A percentile compares a stretch with the other conserved stretches of the same genome.
These are phyloP conservation scores for Fusarium guadeloupense DNA, from an alignment of 2,329 filamentous ascomycete species.

Conservation along the genomic window DNA sequence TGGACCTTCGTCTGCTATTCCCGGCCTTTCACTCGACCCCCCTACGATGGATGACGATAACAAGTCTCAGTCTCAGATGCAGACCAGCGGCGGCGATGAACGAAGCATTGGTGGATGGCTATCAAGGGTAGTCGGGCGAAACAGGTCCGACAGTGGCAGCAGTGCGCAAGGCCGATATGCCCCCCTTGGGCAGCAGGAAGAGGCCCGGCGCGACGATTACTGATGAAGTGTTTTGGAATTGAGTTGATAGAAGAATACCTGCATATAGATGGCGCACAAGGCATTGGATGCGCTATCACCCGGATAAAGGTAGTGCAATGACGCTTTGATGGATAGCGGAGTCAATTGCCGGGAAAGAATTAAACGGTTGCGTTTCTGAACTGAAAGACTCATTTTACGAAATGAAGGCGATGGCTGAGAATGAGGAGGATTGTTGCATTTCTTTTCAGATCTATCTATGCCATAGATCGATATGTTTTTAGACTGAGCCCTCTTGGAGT, in stretches of 20 bases:
- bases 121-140: constrained; percentile 52
- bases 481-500: constrained; percentile 34
- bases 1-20: constrained; percentile 74
- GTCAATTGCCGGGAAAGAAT: constrained; percentile 17
- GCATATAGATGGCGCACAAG: constrained; percentile 52
- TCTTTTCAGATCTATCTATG: constrained; percentile 16
- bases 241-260: constrained; percentile 43
- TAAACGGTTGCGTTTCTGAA: background rate
- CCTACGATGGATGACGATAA: constrained; percentile 67
- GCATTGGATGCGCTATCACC: constrained; percentile 25
- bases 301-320: constrained; percentile 26
- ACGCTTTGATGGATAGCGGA: constrained; percentile 18
- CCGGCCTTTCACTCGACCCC: constrained; percentile 83
- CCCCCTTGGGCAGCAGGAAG: constrained; percentile 54
- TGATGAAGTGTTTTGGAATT: constrained; percentile 37
- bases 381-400: constrained; percentile 19
- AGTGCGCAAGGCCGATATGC: constrained; percentile 55
- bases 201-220: constrained; percentile 43
- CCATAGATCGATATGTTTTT: constrained; percentile 25
- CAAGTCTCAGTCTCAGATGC: constrained; percentile 55
- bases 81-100: constrained; percentile 47
- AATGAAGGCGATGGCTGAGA: constrained; percentile 15
- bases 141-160: constrained; percentile 50
- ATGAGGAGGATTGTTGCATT: constrained; percentile 15
- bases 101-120: constrained; percentile 62